A percentile compares a stretch with the other conserved stretches of the same genome.
Evolutionary conservation across 345 rosid species (phyloP).

Genomic region (Stellera chamaejasme): DNA sequence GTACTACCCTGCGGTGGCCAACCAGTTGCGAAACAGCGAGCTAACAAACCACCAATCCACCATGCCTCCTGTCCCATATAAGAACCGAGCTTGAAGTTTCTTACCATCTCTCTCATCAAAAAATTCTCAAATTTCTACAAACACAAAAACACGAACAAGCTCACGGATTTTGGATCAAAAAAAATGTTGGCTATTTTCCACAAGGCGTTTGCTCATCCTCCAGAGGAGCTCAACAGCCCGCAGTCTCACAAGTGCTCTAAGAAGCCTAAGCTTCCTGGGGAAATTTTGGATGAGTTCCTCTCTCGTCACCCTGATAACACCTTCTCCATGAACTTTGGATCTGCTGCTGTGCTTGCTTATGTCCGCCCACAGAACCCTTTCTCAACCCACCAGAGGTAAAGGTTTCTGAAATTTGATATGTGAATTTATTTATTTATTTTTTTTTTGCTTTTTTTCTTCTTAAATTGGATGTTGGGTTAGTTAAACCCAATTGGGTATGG

Average conservation of each 20-base stretch:
- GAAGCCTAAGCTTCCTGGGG: conserved; percentile 56
- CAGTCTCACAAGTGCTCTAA: conserved; percentile 36
- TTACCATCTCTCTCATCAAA: no score
- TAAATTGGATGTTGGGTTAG: neutral
- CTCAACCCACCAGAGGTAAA: conserved; percentile 49
- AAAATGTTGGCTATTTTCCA: conserved; percentile 91
- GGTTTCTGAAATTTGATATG: no score
- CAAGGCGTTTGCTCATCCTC: conserved; percentile 68
- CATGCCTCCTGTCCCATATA: no score
- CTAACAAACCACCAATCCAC: no score
- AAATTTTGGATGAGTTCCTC: conserved; percentile 56
- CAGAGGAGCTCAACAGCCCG: conserved; percentile 89
- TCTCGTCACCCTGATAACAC: conserved; percentile 43
- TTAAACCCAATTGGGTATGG: neutral
- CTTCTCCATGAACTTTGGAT: conserved; percentile 62
- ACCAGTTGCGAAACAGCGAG: no score
- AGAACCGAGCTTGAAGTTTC: no score
- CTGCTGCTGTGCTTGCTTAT: conserved; percentile 63
- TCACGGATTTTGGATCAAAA: no score
- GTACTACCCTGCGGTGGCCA: no score
- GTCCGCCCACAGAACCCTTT: conserved; percentile 27
- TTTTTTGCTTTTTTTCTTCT: neutral
- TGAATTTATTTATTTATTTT: no score
- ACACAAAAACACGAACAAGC: no score
- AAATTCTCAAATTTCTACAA: no score